phyloP scores from a whole-genome alignment of 2,329 filamentous ascomycete genomes.

The Dothiorella sarmentorum region DNA sequence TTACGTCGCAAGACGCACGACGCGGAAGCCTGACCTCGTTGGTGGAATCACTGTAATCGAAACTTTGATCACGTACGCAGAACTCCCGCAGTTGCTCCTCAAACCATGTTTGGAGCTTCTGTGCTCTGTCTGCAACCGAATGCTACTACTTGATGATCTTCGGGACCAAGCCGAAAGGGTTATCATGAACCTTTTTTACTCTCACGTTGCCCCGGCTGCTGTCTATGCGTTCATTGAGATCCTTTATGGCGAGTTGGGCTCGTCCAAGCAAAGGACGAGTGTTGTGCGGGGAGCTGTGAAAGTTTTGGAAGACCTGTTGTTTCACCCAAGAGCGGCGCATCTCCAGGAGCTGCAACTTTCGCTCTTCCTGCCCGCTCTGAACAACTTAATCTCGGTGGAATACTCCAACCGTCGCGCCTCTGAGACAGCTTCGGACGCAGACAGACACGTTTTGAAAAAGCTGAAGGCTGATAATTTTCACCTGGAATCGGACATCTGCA shows the following conservation, averaged over 20 bases:
- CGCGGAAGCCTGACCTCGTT: slow-evolving; percentile 60
- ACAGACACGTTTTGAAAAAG: neutral
- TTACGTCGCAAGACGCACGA: slow-evolving; percentile 66
- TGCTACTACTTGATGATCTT: slow-evolving; percentile 60
- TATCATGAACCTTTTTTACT: slow-evolving; percentile 66
- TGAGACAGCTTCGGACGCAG: neutral
- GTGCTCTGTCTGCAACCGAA: slow-evolving; percentile 60
- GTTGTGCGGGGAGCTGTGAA: slow-evolving; percentile 58
- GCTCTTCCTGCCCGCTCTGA: slow-evolving; percentile 19
- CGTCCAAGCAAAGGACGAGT: slow-evolving; percentile 31
- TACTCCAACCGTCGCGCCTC: neutral
- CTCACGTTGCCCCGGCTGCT: slow-evolving; percentile 68
- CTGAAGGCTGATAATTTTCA: slow-evolving; percentile 14
- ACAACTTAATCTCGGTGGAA: slow-evolving; percentile 8
- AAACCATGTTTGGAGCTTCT: slow-evolving; percentile 62
- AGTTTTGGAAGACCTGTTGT: slow-evolving; percentile 43
- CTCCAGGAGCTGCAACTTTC: slow-evolving; percentile 19
- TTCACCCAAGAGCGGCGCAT: slow-evolving; percentile 14
- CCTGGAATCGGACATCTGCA: slow-evolving; percentile 13
- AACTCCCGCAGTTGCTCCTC: slow-evolving; percentile 62
- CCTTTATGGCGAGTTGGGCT: slow-evolving; percentile 42
- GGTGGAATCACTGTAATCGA: slow-evolving; percentile 67
- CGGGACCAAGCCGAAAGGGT: slow-evolving; percentile 67
- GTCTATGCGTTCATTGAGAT: slow-evolving; percentile 64
- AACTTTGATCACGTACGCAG: slow-evolving; percentile 67